Conservation (phyloP, 495 filamentous ascomycete species). For the Letharia columbiana region DNA sequence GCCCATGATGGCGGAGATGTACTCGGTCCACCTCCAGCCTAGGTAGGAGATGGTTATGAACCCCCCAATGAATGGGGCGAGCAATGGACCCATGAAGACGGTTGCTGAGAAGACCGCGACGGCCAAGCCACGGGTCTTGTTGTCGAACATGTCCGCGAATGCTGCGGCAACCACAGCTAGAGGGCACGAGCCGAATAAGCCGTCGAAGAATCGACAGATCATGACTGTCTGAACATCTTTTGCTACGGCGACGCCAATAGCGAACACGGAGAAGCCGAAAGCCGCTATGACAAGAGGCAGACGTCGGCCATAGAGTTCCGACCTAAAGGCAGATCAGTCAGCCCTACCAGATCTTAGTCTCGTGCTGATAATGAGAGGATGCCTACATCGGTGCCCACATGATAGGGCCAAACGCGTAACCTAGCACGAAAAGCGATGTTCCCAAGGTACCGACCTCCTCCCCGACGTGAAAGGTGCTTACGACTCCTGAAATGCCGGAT, state of each 20-base stretch:
- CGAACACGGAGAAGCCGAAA: slow-evolving; percentile 45
- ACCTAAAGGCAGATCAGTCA: slow-evolving; percentile 17
- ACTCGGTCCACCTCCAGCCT: slow-evolving; percentile 44
- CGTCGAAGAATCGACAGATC: slow-evolving; percentile 44
- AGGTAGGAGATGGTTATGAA: slow-evolving; percentile 34
- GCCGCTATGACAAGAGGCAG: slow-evolving; percentile 45
- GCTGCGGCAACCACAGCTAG: slow-evolving; percentile 43
- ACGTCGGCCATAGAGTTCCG: slow-evolving; percentile 47
- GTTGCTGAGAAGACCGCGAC: slow-evolving; percentile 44
- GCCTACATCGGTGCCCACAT: slow-evolving; percentile 32
- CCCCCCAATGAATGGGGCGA: slow-evolving; percentile 43
- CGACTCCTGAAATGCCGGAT: slow-evolving; percentile 40
- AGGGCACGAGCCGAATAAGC: slow-evolving; percentile 43
- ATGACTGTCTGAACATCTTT: slow-evolving; percentile 48
- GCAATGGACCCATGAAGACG: slow-evolving; percentile 42
- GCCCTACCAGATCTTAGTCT: neutral
- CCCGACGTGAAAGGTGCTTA: slow-evolving; percentile 15
- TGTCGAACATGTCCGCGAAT: slow-evolving; percentile 45
- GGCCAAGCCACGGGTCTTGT: slow-evolving; percentile 39
- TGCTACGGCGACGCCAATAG: slow-evolving; percentile 46
- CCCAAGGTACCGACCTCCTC: slow-evolving; percentile 34
- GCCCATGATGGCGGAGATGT: slow-evolving; percentile 36
- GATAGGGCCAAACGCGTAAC: slow-evolving; percentile 30
- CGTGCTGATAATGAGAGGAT: neutral
- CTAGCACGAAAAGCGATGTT: slow-evolving; percentile 46